phyloP scores from a whole-genome alignment of 768 basidiomycete genomes.

The Boletellus sp. region DNA sequence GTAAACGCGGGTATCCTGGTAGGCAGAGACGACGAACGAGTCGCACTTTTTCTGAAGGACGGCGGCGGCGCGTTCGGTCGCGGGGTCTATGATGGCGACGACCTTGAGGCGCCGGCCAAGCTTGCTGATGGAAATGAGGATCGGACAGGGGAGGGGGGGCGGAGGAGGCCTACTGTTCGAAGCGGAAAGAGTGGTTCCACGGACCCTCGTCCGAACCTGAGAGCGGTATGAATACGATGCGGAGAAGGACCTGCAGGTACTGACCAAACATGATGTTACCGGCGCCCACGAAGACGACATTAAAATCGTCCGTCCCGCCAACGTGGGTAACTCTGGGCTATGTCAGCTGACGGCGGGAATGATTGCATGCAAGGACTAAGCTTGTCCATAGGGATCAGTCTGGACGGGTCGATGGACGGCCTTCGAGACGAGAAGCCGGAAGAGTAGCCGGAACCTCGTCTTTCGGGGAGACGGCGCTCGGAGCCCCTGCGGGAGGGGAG shows the following conservation, averaged over 20 bases:
- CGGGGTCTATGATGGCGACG: conserved; percentile 91
- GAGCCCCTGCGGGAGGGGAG: conserved; percentile 43
- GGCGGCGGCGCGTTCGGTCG: conserved; percentile 70
- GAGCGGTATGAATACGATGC: conserved; percentile 5
- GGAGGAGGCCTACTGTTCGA: conserved; percentile 65
- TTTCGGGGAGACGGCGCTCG: conserved; percentile 42
- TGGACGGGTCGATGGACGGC: conserved; percentile 73
- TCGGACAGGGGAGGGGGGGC: neutral
- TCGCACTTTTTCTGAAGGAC: conserved; percentile 88
- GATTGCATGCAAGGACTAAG: conserved; percentile 29
- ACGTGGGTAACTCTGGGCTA: conserved; percentile 44
- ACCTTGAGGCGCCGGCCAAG: conserved; percentile 95
- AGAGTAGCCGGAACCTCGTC: conserved; percentile 45
- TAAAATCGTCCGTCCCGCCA: conserved; percentile 72
- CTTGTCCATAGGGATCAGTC: conserved; percentile 80
- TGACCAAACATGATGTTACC: conserved; percentile 98
- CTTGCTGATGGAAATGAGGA: conserved; percentile 52
- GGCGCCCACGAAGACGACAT: conserved; percentile 92
- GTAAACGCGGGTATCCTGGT: conserved; percentile 83
- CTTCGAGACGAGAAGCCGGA: conserved; percentile 54
- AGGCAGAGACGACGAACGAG: conserved; percentile 91
- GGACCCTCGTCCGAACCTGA: conserved; percentile 84
- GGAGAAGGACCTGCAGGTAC: conserved; percentile 8
- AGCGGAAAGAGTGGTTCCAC: conserved; percentile 90
- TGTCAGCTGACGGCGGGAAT: conserved; percentile 3